A percentile compares a stretch with the other conserved stretches of the same genome.
These are phyloP conservation scores for Rhazya stricta DNA, from an alignment of 257 asterid genomes.

Conservation along the genomic window DNA sequence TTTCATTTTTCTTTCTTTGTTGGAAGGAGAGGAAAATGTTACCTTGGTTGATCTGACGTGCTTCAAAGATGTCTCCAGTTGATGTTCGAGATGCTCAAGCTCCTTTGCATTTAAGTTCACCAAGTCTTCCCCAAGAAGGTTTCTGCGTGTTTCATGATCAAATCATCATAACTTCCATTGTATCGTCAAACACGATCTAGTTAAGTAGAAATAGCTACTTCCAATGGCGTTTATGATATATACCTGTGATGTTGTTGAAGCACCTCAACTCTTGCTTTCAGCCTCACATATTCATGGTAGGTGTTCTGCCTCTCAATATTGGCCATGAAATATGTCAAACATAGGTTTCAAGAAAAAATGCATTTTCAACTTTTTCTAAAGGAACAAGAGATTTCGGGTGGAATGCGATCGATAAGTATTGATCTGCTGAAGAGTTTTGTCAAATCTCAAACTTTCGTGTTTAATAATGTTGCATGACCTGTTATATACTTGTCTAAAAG, in stretches of 20 bases:
- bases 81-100: slow-evolving; percentile 33
- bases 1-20: neutral
- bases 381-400: neutral
- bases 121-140: slow-evolving; percentile 36
- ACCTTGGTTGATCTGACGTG: slow-evolving; percentile 37
- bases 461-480: no score
- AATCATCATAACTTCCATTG: neutral
- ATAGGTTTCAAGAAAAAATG: neutral
- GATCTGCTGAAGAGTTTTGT: neutral
- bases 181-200: neutral
- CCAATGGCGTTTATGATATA: neutral
- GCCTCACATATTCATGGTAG: slow-evolving; percentile 32
- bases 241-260: slow-evolving; percentile 37
- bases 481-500: neutral
- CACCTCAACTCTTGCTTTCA: slow-evolving; percentile 35
- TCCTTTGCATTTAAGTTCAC: slow-evolving; percentile 23
- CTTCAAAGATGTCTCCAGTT: slow-evolving; percentile 29
- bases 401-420: neutral
- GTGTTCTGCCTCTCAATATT: slow-evolving; percentile 14
- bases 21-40: neutral
- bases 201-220: neutral
- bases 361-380: neutral
- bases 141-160: slow-evolving; percentile 11
- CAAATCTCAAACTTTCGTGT: neutral
- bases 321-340: neutral